Conservation (phyloP, 2,329 filamentous ascomycete genomes). For the Stachybotrys elegans region DNA sequence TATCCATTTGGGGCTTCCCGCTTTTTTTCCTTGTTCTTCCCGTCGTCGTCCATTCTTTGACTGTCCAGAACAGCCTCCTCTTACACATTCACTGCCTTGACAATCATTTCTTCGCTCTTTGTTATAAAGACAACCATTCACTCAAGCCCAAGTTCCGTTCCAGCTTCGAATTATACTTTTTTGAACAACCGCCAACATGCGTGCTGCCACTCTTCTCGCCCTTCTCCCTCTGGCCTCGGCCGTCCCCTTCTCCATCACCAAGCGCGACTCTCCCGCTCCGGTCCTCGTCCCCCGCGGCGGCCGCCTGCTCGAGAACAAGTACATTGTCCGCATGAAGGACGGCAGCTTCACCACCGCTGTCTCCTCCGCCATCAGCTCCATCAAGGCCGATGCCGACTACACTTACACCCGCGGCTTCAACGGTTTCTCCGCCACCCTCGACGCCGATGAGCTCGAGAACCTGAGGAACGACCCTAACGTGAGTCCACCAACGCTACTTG, state of each 20-base stretch:
- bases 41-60: neutral
- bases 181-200: constrained; percentile 17
- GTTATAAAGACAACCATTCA: neutral
- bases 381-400: constrained; percentile 20
- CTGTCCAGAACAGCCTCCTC: neutral
- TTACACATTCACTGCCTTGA: neutral
- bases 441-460: constrained; percentile 15
- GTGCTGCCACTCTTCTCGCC: constrained; percentile 17
- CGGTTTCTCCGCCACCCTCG: constrained; percentile 23
- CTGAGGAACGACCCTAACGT: constrained; percentile 21
- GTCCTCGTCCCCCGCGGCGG: constrained; percentile 19
- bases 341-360: constrained; percentile 12
- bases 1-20: no score
- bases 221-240: constrained; percentile 17
- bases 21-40: neutral
- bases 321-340: constrained; percentile 24
- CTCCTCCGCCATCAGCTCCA: constrained; percentile 13
- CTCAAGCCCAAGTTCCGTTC: no score
- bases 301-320: constrained; percentile 20
- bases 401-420: constrained; percentile 17
- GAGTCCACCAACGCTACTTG: no score
- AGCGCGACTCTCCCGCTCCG: constrained; percentile 21
- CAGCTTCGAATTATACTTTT: no score
- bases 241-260: constrained; percentile 12
- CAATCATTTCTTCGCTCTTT: neutral